A percentile compares a stretch with the other conserved stretches of the same genome.
Conservation (phyloP, 441 rosid genomes). For the Pelargonium citronellum region DNA sequence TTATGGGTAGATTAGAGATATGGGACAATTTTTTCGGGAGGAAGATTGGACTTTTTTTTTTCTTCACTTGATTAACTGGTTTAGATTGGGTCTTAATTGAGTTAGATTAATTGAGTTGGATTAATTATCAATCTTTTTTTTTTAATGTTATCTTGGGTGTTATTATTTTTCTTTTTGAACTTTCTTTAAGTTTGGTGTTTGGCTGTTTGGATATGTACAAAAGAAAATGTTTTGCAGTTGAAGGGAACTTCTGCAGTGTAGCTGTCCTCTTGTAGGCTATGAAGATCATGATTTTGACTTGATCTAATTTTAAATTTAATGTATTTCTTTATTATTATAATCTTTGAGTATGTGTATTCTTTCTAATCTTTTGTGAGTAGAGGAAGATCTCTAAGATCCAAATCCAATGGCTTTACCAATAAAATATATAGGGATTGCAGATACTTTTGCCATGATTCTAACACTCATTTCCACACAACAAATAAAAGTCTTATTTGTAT, state of each 20-base stretch:
- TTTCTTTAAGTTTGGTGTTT: constrained; percentile 25
- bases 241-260: constrained; percentile 22
- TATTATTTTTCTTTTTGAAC: neutral
- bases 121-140: neutral
- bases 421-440: no score
- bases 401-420: no score
- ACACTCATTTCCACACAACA: no score
- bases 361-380: no score
- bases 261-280: neutral
- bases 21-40: constrained; percentile 10
- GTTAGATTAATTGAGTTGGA: no score
- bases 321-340: neutral
- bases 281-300: neutral
- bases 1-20: constrained; percentile 19
- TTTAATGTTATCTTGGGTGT: neutral
- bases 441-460: no score
- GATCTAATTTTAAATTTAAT: neutral
- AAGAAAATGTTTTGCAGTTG: constrained; percentile 35
- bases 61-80: constrained; percentile 18
- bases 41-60: constrained; percentile 19
- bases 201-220: constrained; percentile 37
- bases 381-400: no score
- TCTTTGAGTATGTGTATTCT: neutral
- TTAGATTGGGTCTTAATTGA: constrained; percentile 16
- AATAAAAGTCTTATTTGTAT: no score